Base-by-base conservation (phyloP, 75 land plant genomes). In the Pinus taeda region DNA sequence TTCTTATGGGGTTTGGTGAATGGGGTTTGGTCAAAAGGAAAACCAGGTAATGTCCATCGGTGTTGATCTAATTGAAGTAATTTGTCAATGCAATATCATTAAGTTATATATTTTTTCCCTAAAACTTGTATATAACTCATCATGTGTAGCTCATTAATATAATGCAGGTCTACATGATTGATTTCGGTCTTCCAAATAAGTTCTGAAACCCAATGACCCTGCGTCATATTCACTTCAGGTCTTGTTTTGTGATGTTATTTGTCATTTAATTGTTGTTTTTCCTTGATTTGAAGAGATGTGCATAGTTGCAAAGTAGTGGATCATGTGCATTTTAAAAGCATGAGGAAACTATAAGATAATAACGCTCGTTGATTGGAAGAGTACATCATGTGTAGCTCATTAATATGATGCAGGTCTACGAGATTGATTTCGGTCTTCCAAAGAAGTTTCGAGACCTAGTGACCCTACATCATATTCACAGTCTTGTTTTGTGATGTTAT, bases 1-100 rank as follows among this genome's bases (percentile, higher is more conserved):
- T 94, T 79, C 88, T 94, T 18, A 92, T 94, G 97, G 97, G 97
- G 59, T 93, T 94, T 76, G 96, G 94, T 20, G n/a, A n/a, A 92
- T 94, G 97, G 97, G 97, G 59, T 93, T 94, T 76, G 96, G 94
- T 20, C 62, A 60, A 21, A 60, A 60, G 20, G 62, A n/a, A 60
- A 60, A 60, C 1, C 2, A 4, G 62, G 62, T 60, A 2, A 74
- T 18, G 26, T 74, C 60, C 29, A 8, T 59, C 22, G 26, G 0
- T 49, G 14, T 45, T 49, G 49, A 18, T 74, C 55, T 71, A 30
- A 59, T 22, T 79, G 75, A 81, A 88, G 94, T 89, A 49, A 9
- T 49, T 49, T 49, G 55, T 49, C 55, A 49, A 49, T 9, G 9
- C 55, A 49, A 12, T 49, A 9, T 49, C 9, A 49, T 49, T 49